These are phyloP conservation scores for Noccaea bulbosa DNA, from an alignment of 345 rosid genomes.

Conservation along the genomic window DNA sequence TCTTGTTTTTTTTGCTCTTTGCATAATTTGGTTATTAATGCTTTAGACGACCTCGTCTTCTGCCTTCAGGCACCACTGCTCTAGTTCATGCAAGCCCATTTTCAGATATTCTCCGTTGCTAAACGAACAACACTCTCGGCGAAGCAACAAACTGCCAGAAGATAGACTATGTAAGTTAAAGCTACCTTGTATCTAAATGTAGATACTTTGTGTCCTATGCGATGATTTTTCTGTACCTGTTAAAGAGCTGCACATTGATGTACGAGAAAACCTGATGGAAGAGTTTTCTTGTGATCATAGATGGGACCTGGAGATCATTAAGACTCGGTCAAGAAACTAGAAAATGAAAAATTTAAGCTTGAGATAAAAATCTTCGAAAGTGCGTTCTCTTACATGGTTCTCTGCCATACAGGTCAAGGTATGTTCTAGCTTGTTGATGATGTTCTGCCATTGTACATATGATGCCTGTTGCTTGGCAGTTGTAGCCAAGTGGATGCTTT, in stretches of 20 bases:
- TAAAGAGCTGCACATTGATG: conserved; percentile 71
- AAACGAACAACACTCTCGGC: conserved; percentile 75
- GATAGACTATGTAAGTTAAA: conserved; percentile 31
- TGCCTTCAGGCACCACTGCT: conserved; percentile 62
- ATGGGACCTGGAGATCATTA: conserved; percentile 54
- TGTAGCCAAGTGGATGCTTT: conserved; percentile 48
- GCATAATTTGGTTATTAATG: conserved; percentile 4
- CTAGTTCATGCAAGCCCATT: conserved; percentile 64
- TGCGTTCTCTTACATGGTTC: conserved; percentile 52
- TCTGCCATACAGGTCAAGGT: conserved; percentile 51
- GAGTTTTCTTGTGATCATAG: conserved; percentile 56
- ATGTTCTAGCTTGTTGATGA: conserved; percentile 54
- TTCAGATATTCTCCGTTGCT: conserved; percentile 75
- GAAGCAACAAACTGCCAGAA: conserved; percentile 61
- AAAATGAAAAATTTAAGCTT: conserved; percentile 1
- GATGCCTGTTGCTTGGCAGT: conserved; percentile 63
- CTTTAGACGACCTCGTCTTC: conserved; percentile 54
- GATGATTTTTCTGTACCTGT: conserved; percentile 50
- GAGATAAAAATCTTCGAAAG: neutral
- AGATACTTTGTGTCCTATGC: conserved; percentile 8
- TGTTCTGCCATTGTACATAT: conserved; percentile 65
- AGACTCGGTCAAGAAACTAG: conserved; percentile 33
- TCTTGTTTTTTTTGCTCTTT: neutral
- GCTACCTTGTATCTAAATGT: conserved; percentile 12
- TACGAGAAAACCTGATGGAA: conserved; percentile 64